Percentiles rank a stretch among this genome's conserved stretches.
These are phyloP conservation scores for Withania somnifera DNA, from an alignment of 305 asterid species.

Conservation along the genomic window DNA sequence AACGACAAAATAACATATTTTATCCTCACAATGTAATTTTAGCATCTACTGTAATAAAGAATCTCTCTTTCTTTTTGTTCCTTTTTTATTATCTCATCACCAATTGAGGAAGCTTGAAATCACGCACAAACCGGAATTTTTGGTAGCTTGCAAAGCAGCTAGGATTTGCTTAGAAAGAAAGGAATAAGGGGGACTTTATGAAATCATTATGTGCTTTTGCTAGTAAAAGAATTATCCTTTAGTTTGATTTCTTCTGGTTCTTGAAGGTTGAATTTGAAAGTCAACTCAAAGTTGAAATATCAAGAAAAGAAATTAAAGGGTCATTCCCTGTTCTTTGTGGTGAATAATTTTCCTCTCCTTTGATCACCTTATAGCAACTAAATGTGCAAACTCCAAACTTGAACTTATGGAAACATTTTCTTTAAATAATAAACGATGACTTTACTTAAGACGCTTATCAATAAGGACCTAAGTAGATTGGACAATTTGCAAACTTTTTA, in stretches of 20 bases:
- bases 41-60: background rate
- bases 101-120: background rate
- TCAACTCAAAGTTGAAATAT: background rate
- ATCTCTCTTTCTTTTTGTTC: background rate
- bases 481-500: background rate
- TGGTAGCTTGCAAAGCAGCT: background rate
- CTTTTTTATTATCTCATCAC: background rate
- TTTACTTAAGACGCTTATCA: background rate
- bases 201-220: background rate
- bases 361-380: background rate
- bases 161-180: background rate
- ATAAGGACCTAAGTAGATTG: background rate
- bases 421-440: background rate
- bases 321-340: background rate
- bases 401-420: background rate
- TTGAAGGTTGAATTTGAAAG: background rate
- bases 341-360: background rate
- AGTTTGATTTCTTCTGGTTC: background rate
- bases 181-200: background rate
- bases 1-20: background rate
- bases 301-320: background rate
- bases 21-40: background rate
- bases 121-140: background rate
- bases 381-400: background rate
- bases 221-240: background rate